phyloP scores from a whole-genome alignment of 192 early-diverging fungal species.

The Coemansia sp. region DNA sequence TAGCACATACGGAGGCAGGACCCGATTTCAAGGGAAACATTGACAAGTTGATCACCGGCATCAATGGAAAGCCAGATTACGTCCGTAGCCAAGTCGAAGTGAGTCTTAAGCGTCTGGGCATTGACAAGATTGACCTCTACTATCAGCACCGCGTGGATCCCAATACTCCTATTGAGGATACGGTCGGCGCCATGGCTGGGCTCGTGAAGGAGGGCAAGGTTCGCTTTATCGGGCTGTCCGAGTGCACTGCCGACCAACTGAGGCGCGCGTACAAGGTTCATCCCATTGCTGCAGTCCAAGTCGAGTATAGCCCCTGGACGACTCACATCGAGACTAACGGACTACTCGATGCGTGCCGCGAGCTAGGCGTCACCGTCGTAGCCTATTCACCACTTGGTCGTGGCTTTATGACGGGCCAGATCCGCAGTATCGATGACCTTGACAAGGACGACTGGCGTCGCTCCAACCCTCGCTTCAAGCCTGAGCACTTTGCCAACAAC shows the following conservation, averaged over 20 bases:
- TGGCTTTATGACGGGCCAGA: conserved; percentile 69
- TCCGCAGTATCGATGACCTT: conserved; percentile 60
- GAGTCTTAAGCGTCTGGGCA: conserved; percentile 59
- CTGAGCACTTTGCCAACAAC: conserved; percentile 64
- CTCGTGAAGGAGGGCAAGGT: conserved; percentile 72
- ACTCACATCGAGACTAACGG: conserved; percentile 68
- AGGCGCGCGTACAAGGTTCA: conserved; percentile 68
- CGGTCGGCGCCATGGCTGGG: conserved; percentile 62
- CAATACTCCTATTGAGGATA: conserved; percentile 63
- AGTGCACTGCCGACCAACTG: conserved; percentile 62
- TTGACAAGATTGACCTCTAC: conserved; percentile 64
- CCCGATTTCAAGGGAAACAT: conserved; percentile 29
- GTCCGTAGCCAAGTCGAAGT: conserved; percentile 47
- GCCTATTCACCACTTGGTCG: conserved; percentile 75
- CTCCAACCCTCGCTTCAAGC: conserved; percentile 60
- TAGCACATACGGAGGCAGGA: conserved; percentile 21
- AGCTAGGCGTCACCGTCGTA: conserved; percentile 71
- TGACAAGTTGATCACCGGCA: conserved; percentile 32
- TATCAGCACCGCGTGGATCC: conserved; percentile 67
- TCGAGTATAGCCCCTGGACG: conserved; percentile 60
- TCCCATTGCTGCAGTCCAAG: conserved; percentile 64
- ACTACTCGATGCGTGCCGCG: conserved; percentile 67
- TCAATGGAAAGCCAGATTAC: conserved; percentile 55
- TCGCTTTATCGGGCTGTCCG: conserved; percentile 61
- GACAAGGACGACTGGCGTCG: conserved; percentile 58